Conservation (phyloP, 495 filamentous ascomycete species). For the Penicillium alfredii region DNA sequence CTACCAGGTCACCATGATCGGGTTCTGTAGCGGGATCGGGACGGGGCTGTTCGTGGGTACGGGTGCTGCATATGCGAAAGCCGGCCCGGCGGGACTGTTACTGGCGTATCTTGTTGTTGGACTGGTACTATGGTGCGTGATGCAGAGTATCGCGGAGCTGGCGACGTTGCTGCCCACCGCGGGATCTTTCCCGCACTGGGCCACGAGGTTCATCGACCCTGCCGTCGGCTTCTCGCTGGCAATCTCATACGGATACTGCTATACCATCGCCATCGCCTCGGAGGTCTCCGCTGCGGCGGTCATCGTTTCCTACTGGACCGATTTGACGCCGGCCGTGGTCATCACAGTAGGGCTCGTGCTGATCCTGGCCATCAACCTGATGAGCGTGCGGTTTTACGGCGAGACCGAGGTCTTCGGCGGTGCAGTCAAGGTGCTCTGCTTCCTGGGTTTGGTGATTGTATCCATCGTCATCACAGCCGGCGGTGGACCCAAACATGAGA, state of each 20-base stretch:
- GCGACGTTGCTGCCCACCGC: slow-evolving; percentile 66
- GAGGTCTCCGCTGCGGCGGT: slow-evolving; percentile 66
- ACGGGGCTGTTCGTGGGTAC: slow-evolving; percentile 74
- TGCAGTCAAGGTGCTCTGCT: slow-evolving; percentile 69
- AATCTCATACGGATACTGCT: slow-evolving; percentile 43
- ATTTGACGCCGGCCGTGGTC: slow-evolving; percentile 50
- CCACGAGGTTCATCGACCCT: slow-evolving; percentile 63
- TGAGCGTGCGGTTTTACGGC: slow-evolving; percentile 65
- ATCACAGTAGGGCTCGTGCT: slow-evolving; percentile 65
- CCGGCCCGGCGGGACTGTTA: slow-evolving; percentile 63
- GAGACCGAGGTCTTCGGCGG: slow-evolving; percentile 71
- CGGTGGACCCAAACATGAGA: slow-evolving; percentile 53
- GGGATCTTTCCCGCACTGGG: slow-evolving; percentile 69
- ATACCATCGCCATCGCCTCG: slow-evolving; percentile 59
- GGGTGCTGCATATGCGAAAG: slow-evolving; percentile 57
- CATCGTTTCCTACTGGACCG: slow-evolving; percentile 67
- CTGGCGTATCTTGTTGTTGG: slow-evolving; percentile 67
- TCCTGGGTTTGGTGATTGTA: slow-evolving; percentile 61
- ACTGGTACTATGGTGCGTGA: slow-evolving; percentile 52
- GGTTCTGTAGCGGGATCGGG: slow-evolving; percentile 48
- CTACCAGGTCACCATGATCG: slow-evolving; percentile 39
- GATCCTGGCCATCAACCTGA: slow-evolving; percentile 60
- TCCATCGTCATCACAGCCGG: slow-evolving; percentile 66
- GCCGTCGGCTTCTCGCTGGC: slow-evolving; percentile 68
- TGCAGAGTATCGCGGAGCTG: slow-evolving; percentile 63